Conservation (phyloP, 2,329 filamentous ascomycete species). For the Phyllosticta citrichinensis region DNA sequence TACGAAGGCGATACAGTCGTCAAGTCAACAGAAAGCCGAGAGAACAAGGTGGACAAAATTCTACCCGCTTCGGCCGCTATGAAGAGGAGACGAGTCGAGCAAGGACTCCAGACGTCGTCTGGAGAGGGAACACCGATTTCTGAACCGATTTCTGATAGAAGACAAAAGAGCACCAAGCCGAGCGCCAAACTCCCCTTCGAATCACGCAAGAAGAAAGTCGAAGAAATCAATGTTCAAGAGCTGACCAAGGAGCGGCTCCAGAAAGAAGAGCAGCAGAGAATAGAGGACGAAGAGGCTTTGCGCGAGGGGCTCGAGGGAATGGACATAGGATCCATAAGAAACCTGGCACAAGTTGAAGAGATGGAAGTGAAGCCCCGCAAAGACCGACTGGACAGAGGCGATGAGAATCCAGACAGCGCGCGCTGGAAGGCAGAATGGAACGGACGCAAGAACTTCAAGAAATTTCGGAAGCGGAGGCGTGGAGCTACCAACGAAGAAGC, state of each 20-base stretch:
- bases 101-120: not conserved
- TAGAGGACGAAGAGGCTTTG: conserved; percentile 55
- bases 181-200: conserved; percentile 6
- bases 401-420: conserved; percentile 36
- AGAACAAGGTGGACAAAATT: conserved; percentile 34
- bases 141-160: conserved; percentile 21
- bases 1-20: not conserved
- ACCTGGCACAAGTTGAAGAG: conserved; percentile 65
- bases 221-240: conserved; percentile 59
- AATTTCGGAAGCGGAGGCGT: conserved; percentile 54
- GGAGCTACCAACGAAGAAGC: conserved; percentile 23
- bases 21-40: conserved; percentile 45
- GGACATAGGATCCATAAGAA: conserved; percentile 62
- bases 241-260: conserved; percentile 45
- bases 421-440: conserved; percentile 89
- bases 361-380: conserved; percentile 50
- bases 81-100: conserved; percentile 56
- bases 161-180: conserved; percentile 21
- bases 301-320: conserved; percentile 49
- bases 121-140: conserved; percentile 1
- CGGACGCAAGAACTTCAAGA: conserved; percentile 92
- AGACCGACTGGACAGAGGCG: conserved; percentile 16
- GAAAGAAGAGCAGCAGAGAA: conserved; percentile 43
- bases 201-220: conserved; percentile 29
- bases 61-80: conserved; percentile 67